These are phyloP conservation scores for Sugiyamaella grinbergsii DNA, from an alignment of 1,139 yeast species.

Conservation along the genomic window DNA sequence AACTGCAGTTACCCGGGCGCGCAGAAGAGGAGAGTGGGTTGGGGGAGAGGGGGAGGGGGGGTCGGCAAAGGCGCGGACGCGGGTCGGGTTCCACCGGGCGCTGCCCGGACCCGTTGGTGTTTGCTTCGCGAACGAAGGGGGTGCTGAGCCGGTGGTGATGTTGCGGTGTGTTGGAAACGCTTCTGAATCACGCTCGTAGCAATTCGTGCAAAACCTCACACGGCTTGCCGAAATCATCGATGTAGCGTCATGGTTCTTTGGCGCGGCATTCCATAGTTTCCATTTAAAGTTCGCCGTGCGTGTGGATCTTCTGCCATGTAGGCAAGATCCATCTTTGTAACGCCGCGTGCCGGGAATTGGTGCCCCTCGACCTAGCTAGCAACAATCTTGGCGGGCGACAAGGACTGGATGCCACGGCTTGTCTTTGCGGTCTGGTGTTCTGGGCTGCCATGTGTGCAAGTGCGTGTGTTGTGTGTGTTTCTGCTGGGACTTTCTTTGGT, in stretches of 20 bases:
- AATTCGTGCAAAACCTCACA: no score
- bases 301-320: background rate
- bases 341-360: conserved; percentile 2
- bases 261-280: conserved; percentile 12
- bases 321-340: background rate
- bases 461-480: no score
- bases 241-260: no score
- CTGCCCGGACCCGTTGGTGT: no score
- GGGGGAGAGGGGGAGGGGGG: background rate
- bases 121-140: background rate
- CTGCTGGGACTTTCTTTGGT: no score
- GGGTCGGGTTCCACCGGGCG: no score
- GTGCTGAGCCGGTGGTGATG: background rate
- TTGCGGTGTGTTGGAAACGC: background rate
- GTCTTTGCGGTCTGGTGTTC: no score
- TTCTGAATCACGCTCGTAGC: no score
- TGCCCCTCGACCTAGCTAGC: no score
- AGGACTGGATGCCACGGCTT: no score
- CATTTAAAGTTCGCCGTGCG: conserved; percentile 7
- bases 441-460: no score
- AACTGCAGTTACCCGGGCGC: conserved; percentile 2
- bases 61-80: background rate
- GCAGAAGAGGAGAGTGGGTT: background rate
- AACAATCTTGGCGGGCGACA: no score
- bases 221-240: background rate